Base-by-base conservation (phyloP, 495 filamentous ascomycete species). In the Paragyromitra xinjiangensis region DNA sequence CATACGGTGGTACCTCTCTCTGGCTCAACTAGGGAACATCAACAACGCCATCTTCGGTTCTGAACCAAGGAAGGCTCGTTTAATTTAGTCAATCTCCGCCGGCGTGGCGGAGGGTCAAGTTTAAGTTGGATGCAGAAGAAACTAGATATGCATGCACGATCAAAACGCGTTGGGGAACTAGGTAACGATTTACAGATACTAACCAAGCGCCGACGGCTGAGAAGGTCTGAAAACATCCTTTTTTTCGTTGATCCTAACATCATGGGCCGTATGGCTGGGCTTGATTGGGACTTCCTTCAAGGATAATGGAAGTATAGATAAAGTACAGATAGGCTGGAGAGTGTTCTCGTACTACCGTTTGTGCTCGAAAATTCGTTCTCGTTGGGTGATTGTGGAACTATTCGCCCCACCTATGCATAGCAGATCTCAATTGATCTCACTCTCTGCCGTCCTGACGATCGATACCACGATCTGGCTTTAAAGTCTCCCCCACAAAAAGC, bases 401-500 rank as follows among this genome's bases (percentile, higher is more conserved):
- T 34, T 34, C 29, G 29, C 29, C 29, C 29, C 29, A 34, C 29
- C 29, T 3, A 34, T 34, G 29, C 29, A 34, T 34, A 34, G 29
- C 29, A 34, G 29, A 34, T 34, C 29, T 34, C 29, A 34, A 34
- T 34, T 34, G 29, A 34, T 34, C 29, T 34, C 29, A 3, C 29
- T 34, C 29, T 34, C 29, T 34, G 29, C 29, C 29, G 29, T 34
- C 29, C 29, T 34, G 29, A 34, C 29, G 29, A 34, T 34, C 29
- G 4, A 34, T 34, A 12, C 51, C 34, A 40, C 7, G 16, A 58
- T 69, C 22, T 34, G 29, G 29, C 42, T 44, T 12, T 44, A 44
- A 44, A 44, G 48, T 56, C 42, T 63, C 24, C 42, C 59, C 58
- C 40, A 22, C 55, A 45, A 56, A 34, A 56, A 44, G 51, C 22